A percentile compares a stretch with the other conserved stretches of the same genome.
Evolutionary conservation across 1,284 basidiomycete species (phyloP).

Genomic region (Rhodotorula sp.): DNA sequence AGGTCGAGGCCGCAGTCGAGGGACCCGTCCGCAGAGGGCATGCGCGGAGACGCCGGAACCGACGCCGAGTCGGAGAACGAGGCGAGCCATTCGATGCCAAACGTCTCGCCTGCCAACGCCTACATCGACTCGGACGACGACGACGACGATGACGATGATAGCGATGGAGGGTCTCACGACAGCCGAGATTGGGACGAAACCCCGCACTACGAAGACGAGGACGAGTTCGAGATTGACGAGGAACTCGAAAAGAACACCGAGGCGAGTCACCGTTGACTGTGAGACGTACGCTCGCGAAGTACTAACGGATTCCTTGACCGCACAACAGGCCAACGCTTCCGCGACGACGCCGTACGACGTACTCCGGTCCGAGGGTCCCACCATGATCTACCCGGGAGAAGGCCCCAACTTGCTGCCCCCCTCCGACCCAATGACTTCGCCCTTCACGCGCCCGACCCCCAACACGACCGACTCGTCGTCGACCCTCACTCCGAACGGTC

Average conservation of each 20-base stretch:
- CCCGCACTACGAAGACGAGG: slow-evolving; percentile 24
- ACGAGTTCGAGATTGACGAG: slow-evolving; percentile 50
- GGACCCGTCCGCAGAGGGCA: slow-evolving; percentile 28
- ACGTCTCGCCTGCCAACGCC: slow-evolving; percentile 23
- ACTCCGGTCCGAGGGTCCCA: slow-evolving; percentile 29
- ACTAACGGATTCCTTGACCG: no score
- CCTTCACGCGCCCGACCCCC: slow-evolving; percentile 44
- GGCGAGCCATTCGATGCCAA: slow-evolving; percentile 10
- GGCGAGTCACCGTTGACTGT: slow-evolving; percentile 48
- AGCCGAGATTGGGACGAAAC: slow-evolving; percentile 10
- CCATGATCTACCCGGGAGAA: slow-evolving; percentile 69
- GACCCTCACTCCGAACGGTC: neutral
- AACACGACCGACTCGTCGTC: neutral
- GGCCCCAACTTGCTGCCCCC: slow-evolving; percentile 78
- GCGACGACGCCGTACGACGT: slow-evolving; percentile 36
- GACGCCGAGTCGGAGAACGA: slow-evolving; percentile 32
- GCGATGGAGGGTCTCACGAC: slow-evolving; percentile 16
- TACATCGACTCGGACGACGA: slow-evolving; percentile 28
- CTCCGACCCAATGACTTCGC: slow-evolving; percentile 51
- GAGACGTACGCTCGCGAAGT: no score
- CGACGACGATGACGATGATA: slow-evolving; percentile 18
- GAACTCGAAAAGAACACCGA: slow-evolving; percentile 75
- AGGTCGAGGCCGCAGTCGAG: slow-evolving; percentile 6
- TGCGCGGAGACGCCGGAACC: slow-evolving; percentile 22
- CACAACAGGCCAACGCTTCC: slow-evolving; percentile 28